These are phyloP conservation scores for Candida andamanensis DNA, from an alignment of 805 yeast species.

Conservation along the genomic window DNA sequence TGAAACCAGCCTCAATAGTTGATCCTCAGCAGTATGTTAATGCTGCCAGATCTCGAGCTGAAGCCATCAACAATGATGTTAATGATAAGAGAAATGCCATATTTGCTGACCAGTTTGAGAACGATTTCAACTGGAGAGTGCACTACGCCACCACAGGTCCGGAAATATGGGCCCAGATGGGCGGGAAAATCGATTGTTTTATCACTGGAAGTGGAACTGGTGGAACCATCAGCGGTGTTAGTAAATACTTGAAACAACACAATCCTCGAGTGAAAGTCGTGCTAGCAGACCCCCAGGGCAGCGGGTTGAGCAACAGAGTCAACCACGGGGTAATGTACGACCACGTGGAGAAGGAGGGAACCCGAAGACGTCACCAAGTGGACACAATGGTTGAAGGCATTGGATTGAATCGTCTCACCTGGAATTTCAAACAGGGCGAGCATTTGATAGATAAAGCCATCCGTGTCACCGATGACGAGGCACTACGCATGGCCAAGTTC, in stretches of 20 bases:
- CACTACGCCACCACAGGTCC: conserved; percentile 89
- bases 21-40: conserved; percentile 92
- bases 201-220: conserved; percentile 96
- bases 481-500: conserved; percentile 82
- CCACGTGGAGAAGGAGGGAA: conserved; percentile 82
- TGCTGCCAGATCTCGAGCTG: conserved; percentile 68
- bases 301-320: conserved; percentile 81
- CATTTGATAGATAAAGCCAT: conserved; percentile 69
- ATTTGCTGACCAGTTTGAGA: conserved; percentile 95
- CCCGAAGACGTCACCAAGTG: conserved; percentile 91
- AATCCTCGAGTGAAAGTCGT: conserved; percentile 43
- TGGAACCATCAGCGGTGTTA: conserved; percentile 92
- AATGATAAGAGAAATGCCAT: conserved; percentile 50
- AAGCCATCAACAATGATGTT: conserved; percentile 37
- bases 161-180: conserved; percentile 76
- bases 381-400: conserved; percentile 94
- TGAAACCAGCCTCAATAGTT: conserved; percentile 91
- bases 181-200: conserved; percentile 63
- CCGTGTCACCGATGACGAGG: conserved; percentile 74
- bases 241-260: conserved; percentile 71
- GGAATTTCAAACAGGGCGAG: conserved; percentile 73
- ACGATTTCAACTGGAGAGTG: conserved; percentile 80
- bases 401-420: conserved; percentile 83
- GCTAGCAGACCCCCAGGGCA: conserved; percentile 94
- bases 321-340: conserved; percentile 94